Percentiles rank a stretch among this genome's conserved stretches.
phyloP scores from a whole-genome alignment of 2,329 filamentous ascomycete genomes.

The Xylaria sp. region DNA sequence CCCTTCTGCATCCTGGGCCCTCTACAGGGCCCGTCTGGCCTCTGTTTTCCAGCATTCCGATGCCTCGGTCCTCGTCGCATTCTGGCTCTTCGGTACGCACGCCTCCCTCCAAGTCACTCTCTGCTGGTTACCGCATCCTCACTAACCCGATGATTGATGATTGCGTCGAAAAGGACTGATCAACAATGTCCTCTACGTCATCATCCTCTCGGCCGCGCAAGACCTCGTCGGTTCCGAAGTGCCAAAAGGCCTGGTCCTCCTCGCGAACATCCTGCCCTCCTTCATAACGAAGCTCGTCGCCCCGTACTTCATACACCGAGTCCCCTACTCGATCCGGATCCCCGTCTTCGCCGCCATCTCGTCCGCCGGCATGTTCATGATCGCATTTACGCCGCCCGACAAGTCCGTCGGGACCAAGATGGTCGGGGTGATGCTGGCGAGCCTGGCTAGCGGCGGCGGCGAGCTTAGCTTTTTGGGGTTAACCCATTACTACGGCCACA shows the following conservation, averaged over 20 bases:
- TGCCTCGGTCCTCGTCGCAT: constrained; percentile 77
- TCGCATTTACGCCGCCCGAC: constrained; percentile 78
- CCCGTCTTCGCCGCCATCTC: constrained; percentile 79
- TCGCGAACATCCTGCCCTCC: constrained; percentile 90
- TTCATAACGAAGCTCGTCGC: constrained; percentile 89
- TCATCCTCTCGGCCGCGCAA: constrained; percentile 93
- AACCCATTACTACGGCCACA: constrained; percentile 91
- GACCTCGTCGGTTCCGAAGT: constrained; percentile 89
- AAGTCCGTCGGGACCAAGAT: constrained; percentile 78
- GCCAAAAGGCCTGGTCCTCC: constrained; percentile 91
- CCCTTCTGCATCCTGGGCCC: constrained; percentile 75
- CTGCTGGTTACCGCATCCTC: constrained; percentile 5
- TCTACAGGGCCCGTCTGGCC: constrained; percentile 73
- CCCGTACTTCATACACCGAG: constrained; percentile 90
- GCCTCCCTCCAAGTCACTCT: constrained; percentile 24
- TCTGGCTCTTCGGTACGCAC: constrained; percentile 89
- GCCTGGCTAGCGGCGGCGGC: constrained; percentile 84
- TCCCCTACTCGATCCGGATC: constrained; percentile 83
- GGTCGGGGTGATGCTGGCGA: constrained; percentile 84
- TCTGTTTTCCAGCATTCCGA: constrained; percentile 74
- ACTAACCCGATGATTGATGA: background rate
- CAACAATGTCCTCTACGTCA: constrained; percentile 98
- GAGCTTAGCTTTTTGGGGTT: constrained; percentile 91
- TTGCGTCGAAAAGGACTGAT: constrained; percentile 71
- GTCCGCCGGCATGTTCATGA: constrained; percentile 85